Evolutionary conservation across 805 yeast species (phyloP).

Genomic region (Debaryomyces maramus): DNA sequence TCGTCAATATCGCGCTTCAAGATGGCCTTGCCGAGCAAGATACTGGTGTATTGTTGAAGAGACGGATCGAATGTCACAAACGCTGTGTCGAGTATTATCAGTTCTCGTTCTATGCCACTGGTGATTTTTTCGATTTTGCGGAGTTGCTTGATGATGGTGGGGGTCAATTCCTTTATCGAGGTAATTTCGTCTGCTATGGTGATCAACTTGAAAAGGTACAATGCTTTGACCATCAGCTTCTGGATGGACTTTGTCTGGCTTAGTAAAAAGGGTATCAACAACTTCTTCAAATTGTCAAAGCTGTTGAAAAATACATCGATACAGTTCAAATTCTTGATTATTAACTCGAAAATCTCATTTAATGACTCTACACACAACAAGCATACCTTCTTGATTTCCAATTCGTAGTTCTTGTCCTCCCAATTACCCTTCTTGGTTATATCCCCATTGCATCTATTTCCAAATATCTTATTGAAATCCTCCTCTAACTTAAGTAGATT

Average conservation of each 20-base stretch:
- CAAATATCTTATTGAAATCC: slow-evolving; percentile 31
- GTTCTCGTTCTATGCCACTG: slow-evolving; percentile 36
- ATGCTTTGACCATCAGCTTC: slow-evolving; percentile 25
- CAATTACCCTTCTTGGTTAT: slow-evolving; percentile 15
- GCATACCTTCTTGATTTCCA: slow-evolving; percentile 20
- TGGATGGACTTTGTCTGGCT: slow-evolving; percentile 31
- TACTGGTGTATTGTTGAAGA: slow-evolving; percentile 35
- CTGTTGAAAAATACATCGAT: slow-evolving; percentile 38
- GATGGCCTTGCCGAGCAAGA: slow-evolving; percentile 42
- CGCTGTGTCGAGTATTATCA: slow-evolving; percentile 27
- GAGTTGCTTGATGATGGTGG: slow-evolving; percentile 27
- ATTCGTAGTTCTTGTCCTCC: slow-evolving; percentile 29
- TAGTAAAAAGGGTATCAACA: slow-evolving; percentile 35
- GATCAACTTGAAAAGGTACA: slow-evolving; percentile 26
- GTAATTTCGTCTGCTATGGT: slow-evolving; percentile 32
- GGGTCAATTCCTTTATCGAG: slow-evolving; percentile 19
- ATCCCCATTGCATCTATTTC: slow-evolving; percentile 12
- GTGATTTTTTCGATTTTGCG: slow-evolving; percentile 39
- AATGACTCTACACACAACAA: slow-evolving; percentile 16
- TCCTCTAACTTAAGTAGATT: slow-evolving; percentile 28
- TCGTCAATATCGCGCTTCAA: slow-evolving; percentile 31
- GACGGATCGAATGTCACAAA: slow-evolving; percentile 34
- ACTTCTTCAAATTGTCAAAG: slow-evolving; percentile 39
- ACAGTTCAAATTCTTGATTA: slow-evolving; percentile 30
- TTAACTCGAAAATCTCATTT: slow-evolving; percentile 15